These are phyloP conservation scores for Apiospora hydei DNA, from an alignment of 2,329 filamentous ascomycete genomes.

Conservation along the genomic window DNA sequence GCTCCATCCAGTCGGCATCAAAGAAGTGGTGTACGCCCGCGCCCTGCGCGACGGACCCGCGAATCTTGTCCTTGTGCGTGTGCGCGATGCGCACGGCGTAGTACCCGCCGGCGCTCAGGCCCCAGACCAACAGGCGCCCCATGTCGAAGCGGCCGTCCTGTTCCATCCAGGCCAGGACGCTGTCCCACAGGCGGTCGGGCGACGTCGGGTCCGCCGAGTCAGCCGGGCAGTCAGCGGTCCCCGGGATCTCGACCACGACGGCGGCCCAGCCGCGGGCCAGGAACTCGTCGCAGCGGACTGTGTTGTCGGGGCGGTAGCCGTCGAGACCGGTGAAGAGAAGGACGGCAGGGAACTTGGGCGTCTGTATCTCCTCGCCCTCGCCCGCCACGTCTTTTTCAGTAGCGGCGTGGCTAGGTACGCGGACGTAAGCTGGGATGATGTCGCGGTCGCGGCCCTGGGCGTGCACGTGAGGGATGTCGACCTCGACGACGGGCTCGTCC, in stretches of 20 bases:
- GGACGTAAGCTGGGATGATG: slow-evolving; percentile 69
- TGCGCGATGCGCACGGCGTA: slow-evolving; percentile 73
- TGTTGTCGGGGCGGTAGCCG: slow-evolving; percentile 70
- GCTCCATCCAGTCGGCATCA: slow-evolving; percentile 64
- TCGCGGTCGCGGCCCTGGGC: slow-evolving; percentile 57
- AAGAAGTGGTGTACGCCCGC: slow-evolving; percentile 70
- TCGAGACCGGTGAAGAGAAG: slow-evolving; percentile 68
- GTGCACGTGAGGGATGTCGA: slow-evolving; percentile 65
- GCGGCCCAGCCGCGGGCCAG: slow-evolving; percentile 67
- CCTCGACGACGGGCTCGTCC: slow-evolving; percentile 66
- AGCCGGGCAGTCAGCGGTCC: slow-evolving; percentile 72
- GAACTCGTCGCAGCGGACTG: slow-evolving; percentile 67
- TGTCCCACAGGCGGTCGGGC: slow-evolving; percentile 68
- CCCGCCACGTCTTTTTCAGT: neutral
- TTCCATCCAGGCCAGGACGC: slow-evolving; percentile 66
- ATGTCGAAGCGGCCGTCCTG: slow-evolving; percentile 60
- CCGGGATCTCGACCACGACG: slow-evolving; percentile 70
- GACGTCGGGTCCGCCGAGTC: slow-evolving; percentile 65
- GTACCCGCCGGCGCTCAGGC: slow-evolving; percentile 71
- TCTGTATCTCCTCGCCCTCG: neutral
- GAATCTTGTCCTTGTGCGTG: slow-evolving; percentile 64
- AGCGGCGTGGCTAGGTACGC: slow-evolving; percentile 55
- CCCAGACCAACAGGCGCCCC: slow-evolving; percentile 66
- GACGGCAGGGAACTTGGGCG: slow-evolving; percentile 52
- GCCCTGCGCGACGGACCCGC: slow-evolving; percentile 67